A percentile compares a stretch with the other conserved stretches of the same genome.
Evolutionary conservation across 129 eudicot genomes (phyloP).

Genomic region (Centella asiatica): DNA sequence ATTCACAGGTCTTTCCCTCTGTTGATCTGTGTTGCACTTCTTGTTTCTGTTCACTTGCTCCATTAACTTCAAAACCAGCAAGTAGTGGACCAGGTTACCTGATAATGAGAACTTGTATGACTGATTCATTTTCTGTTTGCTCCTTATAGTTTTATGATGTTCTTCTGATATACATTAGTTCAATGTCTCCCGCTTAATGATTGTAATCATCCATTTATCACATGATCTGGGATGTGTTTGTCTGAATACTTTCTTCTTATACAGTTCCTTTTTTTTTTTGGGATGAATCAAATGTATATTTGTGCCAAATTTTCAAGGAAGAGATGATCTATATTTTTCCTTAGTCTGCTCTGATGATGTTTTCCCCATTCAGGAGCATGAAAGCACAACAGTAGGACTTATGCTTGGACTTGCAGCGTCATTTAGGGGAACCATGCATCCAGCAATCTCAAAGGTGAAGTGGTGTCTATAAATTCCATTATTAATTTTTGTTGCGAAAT

Average conservation of each 20-base stretch:
- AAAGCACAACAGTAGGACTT: constrained; percentile 85
- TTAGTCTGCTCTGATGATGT: constrained; percentile 1
- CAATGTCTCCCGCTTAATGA: no score
- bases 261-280: background rate
- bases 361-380: constrained; percentile 58
- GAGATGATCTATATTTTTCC: background rate
- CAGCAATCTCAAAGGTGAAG: constrained; percentile 81
- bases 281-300: no score
- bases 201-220: no score
- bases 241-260: background rate
- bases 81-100: background rate
- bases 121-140: no score
- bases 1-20: constrained; percentile 42
- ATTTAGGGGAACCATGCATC: constrained; percentile 93
- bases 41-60: background rate
- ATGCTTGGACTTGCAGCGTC: constrained; percentile 99
- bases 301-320: background rate
- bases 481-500: no score
- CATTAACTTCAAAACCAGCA: no score
- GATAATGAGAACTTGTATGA: no score
- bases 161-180: no score
- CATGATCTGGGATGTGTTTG: no score
- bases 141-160: no score
- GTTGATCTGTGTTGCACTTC: background rate
- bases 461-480: background rate